Conservation (phyloP, 1,139 yeast genomes). For the Saccharomyces hybrid region DNA sequence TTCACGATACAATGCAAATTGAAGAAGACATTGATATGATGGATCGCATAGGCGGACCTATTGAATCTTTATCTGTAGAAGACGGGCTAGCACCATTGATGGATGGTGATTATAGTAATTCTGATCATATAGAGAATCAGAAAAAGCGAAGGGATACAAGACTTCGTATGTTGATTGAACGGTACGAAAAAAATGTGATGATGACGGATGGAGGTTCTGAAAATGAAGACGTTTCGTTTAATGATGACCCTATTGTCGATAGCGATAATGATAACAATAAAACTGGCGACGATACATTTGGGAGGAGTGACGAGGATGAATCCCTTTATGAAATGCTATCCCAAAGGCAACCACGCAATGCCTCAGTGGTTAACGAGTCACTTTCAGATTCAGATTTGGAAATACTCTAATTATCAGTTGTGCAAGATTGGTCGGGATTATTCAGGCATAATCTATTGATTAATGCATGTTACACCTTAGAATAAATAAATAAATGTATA, state of each 20-base stretch:
- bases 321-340: constrained; percentile 27
- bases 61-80: constrained; percentile 38
- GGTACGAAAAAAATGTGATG: constrained; percentile 1
- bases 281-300: constrained; percentile 17
- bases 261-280: constrained; percentile 5
- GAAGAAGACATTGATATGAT: constrained; percentile 23
- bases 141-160: constrained; percentile 4
- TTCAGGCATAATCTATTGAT: neutral
- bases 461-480: neutral
- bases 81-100: constrained; percentile 27
- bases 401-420: neutral
- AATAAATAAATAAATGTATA: neutral
- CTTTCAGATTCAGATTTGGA: constrained; percentile 32
- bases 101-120: constrained; percentile 9
- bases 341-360: constrained; percentile 17
- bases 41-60: constrained; percentile 46
- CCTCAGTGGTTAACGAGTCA: constrained; percentile 16
- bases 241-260: neutral
- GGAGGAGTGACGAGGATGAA: constrained; percentile 22
- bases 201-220: neutral
- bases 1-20: constrained; percentile 10
- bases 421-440: constrained; percentile 10
- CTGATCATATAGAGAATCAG: constrained; percentile 7
- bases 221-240: neutral
- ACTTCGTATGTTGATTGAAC: neutral